These are phyloP conservation scores for Asterophora lycoperdoides DNA, from an alignment of 768 basidiomycete genomes.

Conservation along the genomic window DNA sequence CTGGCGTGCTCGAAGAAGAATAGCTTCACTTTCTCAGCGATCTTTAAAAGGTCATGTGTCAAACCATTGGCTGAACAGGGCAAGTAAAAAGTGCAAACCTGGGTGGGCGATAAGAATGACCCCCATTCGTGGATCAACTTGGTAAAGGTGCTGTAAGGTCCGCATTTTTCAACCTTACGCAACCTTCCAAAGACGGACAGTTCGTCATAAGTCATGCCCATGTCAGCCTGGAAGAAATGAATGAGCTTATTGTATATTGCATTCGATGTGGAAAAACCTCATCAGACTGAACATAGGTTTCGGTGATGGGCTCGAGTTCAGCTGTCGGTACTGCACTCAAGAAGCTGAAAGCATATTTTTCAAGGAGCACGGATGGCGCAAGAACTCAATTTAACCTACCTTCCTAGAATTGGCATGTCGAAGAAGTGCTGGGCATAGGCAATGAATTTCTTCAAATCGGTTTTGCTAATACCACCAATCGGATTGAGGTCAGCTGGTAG, in stretches of 20 bases:
- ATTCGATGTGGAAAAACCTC: conserved; percentile 50
- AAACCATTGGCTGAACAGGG: background rate
- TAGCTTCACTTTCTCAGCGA: conserved; percentile 94
- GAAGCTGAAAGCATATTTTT: conserved; percentile 52
- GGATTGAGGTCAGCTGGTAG: conserved; percentile 90
- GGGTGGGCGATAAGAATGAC: conserved; percentile 68
- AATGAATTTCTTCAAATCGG: conserved; percentile 95
- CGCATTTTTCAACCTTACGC: conserved; percentile 95
- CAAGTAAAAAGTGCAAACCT: conserved; percentile 44
- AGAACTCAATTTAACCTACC: conserved; percentile 38
- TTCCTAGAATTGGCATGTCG: conserved; percentile 76
- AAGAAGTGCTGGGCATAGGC: conserved; percentile 75
- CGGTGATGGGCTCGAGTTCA: conserved; percentile 92
- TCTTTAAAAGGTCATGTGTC: conserved; percentile 41
- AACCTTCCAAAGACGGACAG: conserved; percentile 90
- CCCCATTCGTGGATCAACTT: conserved; percentile 97
- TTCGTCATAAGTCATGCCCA: conserved; percentile 99
- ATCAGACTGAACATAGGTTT: conserved; percentile 92
- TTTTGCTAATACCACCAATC: conserved; percentile 97
- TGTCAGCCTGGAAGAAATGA: conserved; percentile 67
- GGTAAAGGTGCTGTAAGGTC: conserved; percentile 96
- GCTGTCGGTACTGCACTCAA: conserved; percentile 90
- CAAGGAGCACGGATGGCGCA: background rate
- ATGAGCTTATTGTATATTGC: conserved; percentile 2
- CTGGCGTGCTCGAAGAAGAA: conserved; percentile 98